phyloP scores from a whole-genome alignment of 805 yeast species.

The Lachancea dasiensis region DNA sequence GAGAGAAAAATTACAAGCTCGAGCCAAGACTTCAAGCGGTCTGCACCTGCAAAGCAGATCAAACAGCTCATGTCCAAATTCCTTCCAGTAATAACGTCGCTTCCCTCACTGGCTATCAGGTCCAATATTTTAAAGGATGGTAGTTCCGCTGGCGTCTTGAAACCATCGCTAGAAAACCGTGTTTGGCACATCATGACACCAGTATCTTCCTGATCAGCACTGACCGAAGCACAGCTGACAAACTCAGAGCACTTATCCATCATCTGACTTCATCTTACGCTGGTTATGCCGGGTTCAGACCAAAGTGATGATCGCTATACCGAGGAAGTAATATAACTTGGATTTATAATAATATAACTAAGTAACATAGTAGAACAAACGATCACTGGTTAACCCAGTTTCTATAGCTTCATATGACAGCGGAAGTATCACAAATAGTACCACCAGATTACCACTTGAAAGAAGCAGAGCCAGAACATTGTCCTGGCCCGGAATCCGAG shows the following conservation, averaged over 20 bases:
- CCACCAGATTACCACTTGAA: constrained; percentile 33
- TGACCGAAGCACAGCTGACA: constrained; percentile 18
- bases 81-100: constrained; percentile 12
- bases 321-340: no score
- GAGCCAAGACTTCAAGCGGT: constrained; percentile 20
- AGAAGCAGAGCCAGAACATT: constrained; percentile 91
- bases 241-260: neutral
- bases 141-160: constrained; percentile 9
- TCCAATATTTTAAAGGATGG: constrained; percentile 8
- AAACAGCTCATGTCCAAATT: constrained; percentile 8
- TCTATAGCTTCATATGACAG: constrained; percentile 2
- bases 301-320: no score
- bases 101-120: constrained; percentile 25
- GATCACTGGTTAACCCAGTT: no score
- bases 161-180: constrained; percentile 2
- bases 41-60: constrained; percentile 11
- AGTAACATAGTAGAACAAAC: neutral
- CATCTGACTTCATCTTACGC: neutral
- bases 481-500: constrained; percentile 97
- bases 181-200: constrained; percentile 17
- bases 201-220: constrained; percentile 3
- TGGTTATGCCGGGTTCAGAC: no score
- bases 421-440: constrained; percentile 12
- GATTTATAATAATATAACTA: neutral
- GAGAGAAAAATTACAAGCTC: constrained; percentile 19